These are phyloP conservation scores for Acanthochlamys bracteata DNA, from an alignment of 106 monocot species.

Conservation along the genomic window DNA sequence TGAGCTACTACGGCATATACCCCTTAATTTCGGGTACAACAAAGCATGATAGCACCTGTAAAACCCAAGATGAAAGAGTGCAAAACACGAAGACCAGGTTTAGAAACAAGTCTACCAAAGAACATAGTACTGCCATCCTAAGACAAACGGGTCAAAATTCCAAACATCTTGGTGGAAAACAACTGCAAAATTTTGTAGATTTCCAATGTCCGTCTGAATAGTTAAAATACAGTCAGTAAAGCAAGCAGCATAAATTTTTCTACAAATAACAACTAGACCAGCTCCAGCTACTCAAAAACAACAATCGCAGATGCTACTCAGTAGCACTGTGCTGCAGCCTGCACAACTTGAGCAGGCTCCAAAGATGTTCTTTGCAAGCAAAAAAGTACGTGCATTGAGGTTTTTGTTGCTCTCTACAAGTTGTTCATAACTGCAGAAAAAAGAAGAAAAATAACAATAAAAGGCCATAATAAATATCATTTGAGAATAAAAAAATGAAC, in stretches of 20 bases:
- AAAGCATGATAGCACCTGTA: no score
- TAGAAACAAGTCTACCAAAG: no score
- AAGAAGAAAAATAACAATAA: neutral
- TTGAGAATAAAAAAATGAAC: neutral
- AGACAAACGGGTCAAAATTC: no score
- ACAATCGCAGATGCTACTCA: neutral
- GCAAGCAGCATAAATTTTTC: neutral
- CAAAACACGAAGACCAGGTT: no score
- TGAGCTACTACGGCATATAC: no score
- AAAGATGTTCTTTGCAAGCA: conserved; percentile 78
- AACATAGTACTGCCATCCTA: no score
- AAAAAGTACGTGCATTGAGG: conserved; percentile 40
- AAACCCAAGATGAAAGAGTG: no score
- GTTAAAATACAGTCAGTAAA: neutral
- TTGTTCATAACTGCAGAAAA: conserved; percentile 51
- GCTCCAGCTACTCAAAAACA: no score
- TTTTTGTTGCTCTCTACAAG: conserved; percentile 68
- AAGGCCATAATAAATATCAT: neutral
- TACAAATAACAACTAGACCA: neutral
- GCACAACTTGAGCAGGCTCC: conserved; percentile 49
- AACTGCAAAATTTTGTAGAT: no score
- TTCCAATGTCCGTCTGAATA: neutral
- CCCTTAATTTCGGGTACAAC: no score
- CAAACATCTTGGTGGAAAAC: no score
- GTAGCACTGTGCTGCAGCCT: conserved; percentile 32